phyloP scores from a whole-genome alignment of 768 basidiomycete genomes.

The Amanita pallidorosea region DNA sequence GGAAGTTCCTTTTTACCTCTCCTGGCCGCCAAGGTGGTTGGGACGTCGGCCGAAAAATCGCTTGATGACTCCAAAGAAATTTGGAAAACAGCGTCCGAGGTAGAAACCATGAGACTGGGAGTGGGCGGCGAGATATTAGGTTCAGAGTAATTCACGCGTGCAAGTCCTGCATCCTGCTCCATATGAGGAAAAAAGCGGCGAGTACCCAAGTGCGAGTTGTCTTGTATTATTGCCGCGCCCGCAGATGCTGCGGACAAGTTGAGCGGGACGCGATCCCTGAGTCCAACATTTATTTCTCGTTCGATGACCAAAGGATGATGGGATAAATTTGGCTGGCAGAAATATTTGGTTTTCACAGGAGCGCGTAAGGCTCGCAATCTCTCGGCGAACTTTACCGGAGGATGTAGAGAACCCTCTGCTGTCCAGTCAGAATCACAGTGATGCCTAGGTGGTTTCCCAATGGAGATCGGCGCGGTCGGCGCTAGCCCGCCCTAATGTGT shows the following conservation, averaged over 20 bases:
- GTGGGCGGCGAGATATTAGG: not conserved
- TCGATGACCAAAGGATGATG: conserved; percentile 5
- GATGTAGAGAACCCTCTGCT: conserved; percentile 1
- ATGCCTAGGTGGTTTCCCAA: not conserved
- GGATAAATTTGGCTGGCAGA: not conserved
- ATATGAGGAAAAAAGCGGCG: not conserved
- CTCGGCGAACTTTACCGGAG: not conserved
- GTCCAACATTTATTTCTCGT: not conserved
- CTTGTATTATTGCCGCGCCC: not conserved
- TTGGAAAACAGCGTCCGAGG: conserved; percentile 2
- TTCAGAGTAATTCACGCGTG: not conserved
- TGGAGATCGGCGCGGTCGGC: not conserved
- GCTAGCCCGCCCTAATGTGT: not conserved
- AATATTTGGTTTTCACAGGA: not conserved
- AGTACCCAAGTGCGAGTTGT: not conserved
- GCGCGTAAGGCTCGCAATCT: not conserved
- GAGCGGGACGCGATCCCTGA: not conserved
- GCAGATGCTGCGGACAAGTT: not conserved
- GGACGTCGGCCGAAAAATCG: not conserved
- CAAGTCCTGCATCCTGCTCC: not conserved
- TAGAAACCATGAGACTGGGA: conserved; percentile 6
- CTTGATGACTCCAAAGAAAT: conserved; percentile 5
- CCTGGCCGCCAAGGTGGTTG: not conserved
- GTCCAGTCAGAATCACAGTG: not conserved
- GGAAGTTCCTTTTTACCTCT: conserved; percentile 2